A percentile compares a stretch with the other conserved stretches of the same genome.
These are phyloP conservation scores for Mycocentrospora acerina DNA, from an alignment of 2,329 filamentous ascomycete genomes.

Conservation along the genomic window DNA sequence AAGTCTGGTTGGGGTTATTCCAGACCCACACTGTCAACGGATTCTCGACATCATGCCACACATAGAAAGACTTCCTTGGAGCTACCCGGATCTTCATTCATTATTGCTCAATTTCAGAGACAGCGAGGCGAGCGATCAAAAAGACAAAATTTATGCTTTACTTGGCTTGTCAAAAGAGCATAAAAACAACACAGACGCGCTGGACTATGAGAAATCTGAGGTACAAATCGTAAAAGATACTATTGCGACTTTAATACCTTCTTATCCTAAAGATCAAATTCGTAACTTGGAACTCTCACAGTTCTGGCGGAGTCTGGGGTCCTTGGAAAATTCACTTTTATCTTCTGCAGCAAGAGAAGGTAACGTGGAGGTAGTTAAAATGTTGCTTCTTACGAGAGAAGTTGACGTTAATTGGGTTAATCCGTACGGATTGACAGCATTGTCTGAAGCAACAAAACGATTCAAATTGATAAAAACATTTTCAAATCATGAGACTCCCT, in stretches of 20 bases:
- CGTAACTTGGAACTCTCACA: background rate
- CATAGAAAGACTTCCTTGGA: slow-evolving; percentile 16
- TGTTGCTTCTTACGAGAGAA: background rate
- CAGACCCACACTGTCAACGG: slow-evolving; percentile 12
- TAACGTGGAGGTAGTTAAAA: too few relatives aligned
- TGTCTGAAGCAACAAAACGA: too few relatives aligned
- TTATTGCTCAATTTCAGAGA: slow-evolving; percentile 16
- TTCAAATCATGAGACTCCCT: too few relatives aligned
- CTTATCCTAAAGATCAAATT: background rate
- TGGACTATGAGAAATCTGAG: slow-evolving; percentile 1
- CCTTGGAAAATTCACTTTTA: too few relatives aligned
- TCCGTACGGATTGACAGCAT: too few relatives aligned
- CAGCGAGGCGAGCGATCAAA: slow-evolving; percentile 17
- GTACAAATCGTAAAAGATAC: background rate
- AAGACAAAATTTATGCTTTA: slow-evolving; percentile 23
- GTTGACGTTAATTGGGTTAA: background rate
- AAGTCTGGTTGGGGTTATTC: slow-evolving; percentile 1
- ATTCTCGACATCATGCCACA: slow-evolving; percentile 24
- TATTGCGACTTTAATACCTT: background rate
- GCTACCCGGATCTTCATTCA: slow-evolving; percentile 14
- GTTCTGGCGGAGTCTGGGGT: background rate
- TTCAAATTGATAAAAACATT: too few relatives aligned
- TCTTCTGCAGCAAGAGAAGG: too few relatives aligned
- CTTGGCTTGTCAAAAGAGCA: slow-evolving; percentile 17
- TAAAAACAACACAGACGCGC: background rate